Conservation (phyloP, 2,329 filamentous ascomycete genomes). For the Shiraia sp. region DNA sequence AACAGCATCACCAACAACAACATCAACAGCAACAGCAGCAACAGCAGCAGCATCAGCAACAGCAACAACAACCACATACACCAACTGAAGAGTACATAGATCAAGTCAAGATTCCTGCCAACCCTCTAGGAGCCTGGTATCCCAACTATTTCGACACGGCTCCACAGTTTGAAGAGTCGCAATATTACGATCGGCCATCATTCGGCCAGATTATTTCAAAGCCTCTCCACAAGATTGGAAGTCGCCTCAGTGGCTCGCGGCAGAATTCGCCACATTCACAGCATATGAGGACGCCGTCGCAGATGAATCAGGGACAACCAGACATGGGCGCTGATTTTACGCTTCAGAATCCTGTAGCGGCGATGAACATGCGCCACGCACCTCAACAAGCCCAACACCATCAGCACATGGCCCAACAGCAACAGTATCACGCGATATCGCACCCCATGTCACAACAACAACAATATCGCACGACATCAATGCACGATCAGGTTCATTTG, state of each 20-base stretch:
- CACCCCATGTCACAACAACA: conserved; percentile 15
- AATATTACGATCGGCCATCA: conserved; percentile 41
- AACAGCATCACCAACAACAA: neutral
- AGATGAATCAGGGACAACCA: conserved; percentile 19
- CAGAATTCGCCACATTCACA: conserved; percentile 26
- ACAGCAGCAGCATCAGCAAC: conserved; percentile 16
- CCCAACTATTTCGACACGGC: conserved; percentile 42
- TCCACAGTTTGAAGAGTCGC: conserved; percentile 41
- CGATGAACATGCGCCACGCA: conserved; percentile 25
- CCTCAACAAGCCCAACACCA: conserved; percentile 22
- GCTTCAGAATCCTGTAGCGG: conserved; percentile 20
- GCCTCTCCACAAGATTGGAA: conserved; percentile 39
- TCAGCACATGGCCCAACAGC: conserved; percentile 15
- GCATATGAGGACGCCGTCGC: conserved; percentile 22
- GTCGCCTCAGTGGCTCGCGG: conserved; percentile 28
- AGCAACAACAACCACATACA: conserved; percentile 18
- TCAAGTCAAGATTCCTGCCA: conserved; percentile 30
- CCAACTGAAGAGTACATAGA: conserved; percentile 28
- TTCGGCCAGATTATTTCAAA: conserved; percentile 41
- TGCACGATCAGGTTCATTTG: conserved; percentile 29
- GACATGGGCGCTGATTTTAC: conserved; percentile 30
- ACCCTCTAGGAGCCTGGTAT: conserved; percentile 38
- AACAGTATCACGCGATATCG: conserved; percentile 26
- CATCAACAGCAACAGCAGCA: too few species aligned
- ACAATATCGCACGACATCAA: conserved; percentile 22